A percentile compares a stretch with the other conserved stretches of the same genome.
Conservation (phyloP, 129 eudicot genomes). For the Smallanthus sonchifolius region DNA sequence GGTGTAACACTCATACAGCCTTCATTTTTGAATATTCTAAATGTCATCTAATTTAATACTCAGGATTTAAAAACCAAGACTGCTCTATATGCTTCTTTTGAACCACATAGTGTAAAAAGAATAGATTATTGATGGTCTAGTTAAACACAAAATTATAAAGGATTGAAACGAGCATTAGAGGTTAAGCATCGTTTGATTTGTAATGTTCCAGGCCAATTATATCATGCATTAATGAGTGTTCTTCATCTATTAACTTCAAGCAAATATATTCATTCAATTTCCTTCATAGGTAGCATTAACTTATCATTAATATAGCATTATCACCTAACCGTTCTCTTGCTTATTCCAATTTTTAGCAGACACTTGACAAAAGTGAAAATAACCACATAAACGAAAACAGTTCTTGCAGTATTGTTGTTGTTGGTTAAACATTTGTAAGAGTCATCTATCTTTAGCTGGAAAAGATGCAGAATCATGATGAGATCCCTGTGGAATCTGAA, state of each 20-base stretch:
- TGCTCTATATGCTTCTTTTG: background rate
- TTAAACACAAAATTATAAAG: no score
- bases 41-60: background rate
- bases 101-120: background rate
- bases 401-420: constrained; percentile 7
- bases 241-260: background rate
- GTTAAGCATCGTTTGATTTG: background rate
- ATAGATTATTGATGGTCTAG: background rate
- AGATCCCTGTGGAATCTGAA: constrained; percentile 42
- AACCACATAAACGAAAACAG: background rate
- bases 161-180: background rate
- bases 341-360: constrained; percentile 1
- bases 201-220: background rate
- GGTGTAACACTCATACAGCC: background rate
- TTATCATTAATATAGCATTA: constrained; percentile 1
- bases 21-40: background rate
- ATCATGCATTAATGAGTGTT: background rate
- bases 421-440: constrained; percentile 7
- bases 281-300: background rate
- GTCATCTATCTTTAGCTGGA: constrained; percentile 14
- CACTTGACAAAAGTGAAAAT: constrained; percentile 9
- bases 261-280: background rate
- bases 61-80: background rate
- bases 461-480: constrained; percentile 68
- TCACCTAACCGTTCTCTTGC: background rate